Evolutionary conservation across 2,329 filamentous ascomycete species (phyloP), one percentile per base, ranked within the genome.

Genomic region (Pseudogymnoascus sp.): DNA sequence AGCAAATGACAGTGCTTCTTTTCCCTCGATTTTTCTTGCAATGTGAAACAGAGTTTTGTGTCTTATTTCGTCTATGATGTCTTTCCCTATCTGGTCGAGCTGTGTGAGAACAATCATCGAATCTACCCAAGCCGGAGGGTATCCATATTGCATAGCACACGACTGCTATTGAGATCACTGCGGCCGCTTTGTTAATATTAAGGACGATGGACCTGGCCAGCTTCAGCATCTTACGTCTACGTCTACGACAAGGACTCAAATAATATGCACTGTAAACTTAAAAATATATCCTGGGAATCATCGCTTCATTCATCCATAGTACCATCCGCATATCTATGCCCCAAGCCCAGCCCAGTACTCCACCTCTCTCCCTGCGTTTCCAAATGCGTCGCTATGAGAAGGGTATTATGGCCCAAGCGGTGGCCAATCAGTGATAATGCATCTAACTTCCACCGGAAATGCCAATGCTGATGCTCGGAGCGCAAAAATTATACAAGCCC

Each of bases 401-500:
- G 45, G 45, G 45, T 52, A 52, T 52, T 52, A 52, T 52, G 45
- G 45, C 45, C 45, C 45, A 52, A 52, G 45, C 45, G 45, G 45
- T 52, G 45, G 45, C 45, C 45, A 31, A 52, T 52, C 45, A 52
- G 45, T 52, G 45, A 52, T 52, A 52, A 52, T 52, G 45, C 45
- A 52, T 52, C 45, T 52, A 52, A 52, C 45, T 18, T 33, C 27
- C 45, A 52, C 27, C 45, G 31, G 13, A 13, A 31, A 52, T 31
- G 25, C 45, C 45, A 5, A 18, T 52, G 45, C 27, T 52, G 45
- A 5, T 33, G n/a, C 27, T 13, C 45, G 27, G 27, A 12, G 27
- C 27, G 27, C 45, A 52, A 52, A 31, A 59, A 63, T 64, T 66
- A 66, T 68, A 63, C 66, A 68, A 61, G 66, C 63, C 62, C 62